Evolutionary conservation across 2,329 filamentous ascomycete species (phyloP).

Genomic region (Hymenotorrendiella dingleyae): DNA sequence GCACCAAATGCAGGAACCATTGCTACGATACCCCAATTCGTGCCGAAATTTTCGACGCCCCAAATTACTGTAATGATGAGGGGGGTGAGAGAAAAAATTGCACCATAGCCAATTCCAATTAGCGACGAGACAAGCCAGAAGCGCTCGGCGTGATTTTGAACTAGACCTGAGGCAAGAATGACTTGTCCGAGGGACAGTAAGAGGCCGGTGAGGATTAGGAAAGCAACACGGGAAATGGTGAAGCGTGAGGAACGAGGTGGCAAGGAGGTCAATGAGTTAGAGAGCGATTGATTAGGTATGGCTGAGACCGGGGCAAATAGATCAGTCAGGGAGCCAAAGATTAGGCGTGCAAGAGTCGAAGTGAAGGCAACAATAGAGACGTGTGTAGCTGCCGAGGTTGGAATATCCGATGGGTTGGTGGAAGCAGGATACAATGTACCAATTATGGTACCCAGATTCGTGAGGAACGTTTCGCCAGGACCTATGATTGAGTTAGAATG

Average conservation of each 20-base stretch:
- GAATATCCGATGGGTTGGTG: slow-evolving; percentile 37
- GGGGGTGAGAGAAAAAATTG: slow-evolving; percentile 81
- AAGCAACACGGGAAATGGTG: slow-evolving; percentile 69
- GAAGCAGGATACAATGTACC: slow-evolving; percentile 68
- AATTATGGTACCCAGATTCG: slow-evolving; percentile 92
- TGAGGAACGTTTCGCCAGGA: slow-evolving; percentile 96
- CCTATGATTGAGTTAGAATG: slow-evolving; percentile 49
- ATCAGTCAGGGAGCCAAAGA: slow-evolving; percentile 85
- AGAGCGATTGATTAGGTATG: slow-evolving; percentile 19
- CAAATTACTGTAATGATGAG: slow-evolving; percentile 96
- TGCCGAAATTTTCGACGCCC: slow-evolving; percentile 98
- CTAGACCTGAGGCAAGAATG: slow-evolving; percentile 67
- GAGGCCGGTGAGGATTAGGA: slow-evolving; percentile 70
- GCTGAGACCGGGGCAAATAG: slow-evolving; percentile 63
- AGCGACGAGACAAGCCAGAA: slow-evolving; percentile 83
- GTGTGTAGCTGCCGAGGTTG: slow-evolving; percentile 66
- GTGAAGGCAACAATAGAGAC: slow-evolving; percentile 89
- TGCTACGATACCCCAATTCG: slow-evolving; percentile 93
- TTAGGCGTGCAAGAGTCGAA: slow-evolving; percentile 82
- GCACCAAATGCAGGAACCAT: slow-evolving; percentile 86
- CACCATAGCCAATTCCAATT: slow-evolving; percentile 88
- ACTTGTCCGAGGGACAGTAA: slow-evolving; percentile 72
- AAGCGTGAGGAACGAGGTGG: slow-evolving; percentile 35
- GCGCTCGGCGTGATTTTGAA: slow-evolving; percentile 68
- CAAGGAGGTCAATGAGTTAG: slow-evolving; percentile 32